Conservation (phyloP, 2,329 filamentous ascomycete species). For the Grosmannia serpens region DNA sequence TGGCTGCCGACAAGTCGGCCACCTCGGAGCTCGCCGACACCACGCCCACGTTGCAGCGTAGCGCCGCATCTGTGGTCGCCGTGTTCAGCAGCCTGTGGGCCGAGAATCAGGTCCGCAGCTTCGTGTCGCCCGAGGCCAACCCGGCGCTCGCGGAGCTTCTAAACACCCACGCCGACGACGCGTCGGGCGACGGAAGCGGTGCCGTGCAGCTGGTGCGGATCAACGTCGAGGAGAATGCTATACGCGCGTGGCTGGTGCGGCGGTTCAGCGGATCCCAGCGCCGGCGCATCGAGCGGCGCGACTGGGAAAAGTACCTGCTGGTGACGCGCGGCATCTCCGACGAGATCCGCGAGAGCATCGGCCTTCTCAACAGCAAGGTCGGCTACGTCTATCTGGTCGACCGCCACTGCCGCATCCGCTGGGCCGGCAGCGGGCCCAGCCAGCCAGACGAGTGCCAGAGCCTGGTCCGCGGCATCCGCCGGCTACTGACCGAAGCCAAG, state of each 20-base stretch:
- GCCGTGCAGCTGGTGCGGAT: constrained; percentile 65
- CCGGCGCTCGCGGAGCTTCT: constrained; percentile 56
- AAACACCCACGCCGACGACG: constrained; percentile 30
- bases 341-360: constrained; percentile 51
- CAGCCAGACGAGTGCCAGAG: constrained; percentile 55
- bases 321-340: constrained; percentile 47
- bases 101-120: constrained; percentile 64
- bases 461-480: constrained; percentile 51
- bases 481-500: constrained; percentile 35
- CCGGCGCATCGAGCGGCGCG: constrained; percentile 33
- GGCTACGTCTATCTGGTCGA: constrained; percentile 92
- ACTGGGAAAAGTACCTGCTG: constrained; percentile 52
- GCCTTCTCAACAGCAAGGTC: constrained; percentile 77
- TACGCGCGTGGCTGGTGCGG: constrained; percentile 50
- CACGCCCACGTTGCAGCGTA: constrained; percentile 49
- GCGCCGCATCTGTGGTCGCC: constrained; percentile 60
- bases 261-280: constrained; percentile 45
- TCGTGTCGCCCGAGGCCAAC: constrained; percentile 55
- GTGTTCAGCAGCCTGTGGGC: constrained; percentile 82
- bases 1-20: constrained; percentile 35
- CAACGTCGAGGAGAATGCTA: constrained; percentile 73
- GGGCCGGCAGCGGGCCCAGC: constrained; percentile 73
- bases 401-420: constrained; percentile 75
- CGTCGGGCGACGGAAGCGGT: not conserved
- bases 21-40: constrained; percentile 61